These are phyloP conservation scores for Ophiostoma sp. DNA, from an alignment of 2,329 filamentous ascomycete species.

Conservation along the genomic window DNA sequence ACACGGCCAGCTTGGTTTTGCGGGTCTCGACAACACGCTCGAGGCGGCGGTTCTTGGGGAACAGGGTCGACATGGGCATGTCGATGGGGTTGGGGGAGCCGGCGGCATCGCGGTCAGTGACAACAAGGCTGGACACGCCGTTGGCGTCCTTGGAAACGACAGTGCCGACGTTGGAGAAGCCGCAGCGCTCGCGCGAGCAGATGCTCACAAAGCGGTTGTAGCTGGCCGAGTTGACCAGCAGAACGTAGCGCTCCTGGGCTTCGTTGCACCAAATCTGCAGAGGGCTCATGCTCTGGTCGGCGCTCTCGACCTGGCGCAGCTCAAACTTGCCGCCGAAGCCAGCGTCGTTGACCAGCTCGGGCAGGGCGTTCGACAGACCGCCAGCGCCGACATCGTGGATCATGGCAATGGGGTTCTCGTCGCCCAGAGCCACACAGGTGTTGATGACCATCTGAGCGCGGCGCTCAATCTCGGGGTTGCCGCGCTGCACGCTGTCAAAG, in stretches of 20 bases:
- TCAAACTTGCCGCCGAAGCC: conserved; percentile 88
- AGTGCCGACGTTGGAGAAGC: conserved; percentile 83
- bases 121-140: conserved; percentile 66
- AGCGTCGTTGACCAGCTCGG: conserved; percentile 87
- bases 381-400: conserved; percentile 97
- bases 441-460: conserved; percentile 98
- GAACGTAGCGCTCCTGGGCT: conserved; percentile 91
- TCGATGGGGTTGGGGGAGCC: conserved; percentile 77
- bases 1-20: conserved; percentile 61
- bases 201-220: conserved; percentile 71
- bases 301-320: conserved; percentile 86
- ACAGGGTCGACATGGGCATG: conserved; percentile 80
- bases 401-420: conserved; percentile 85
- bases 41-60: conserved; percentile 81
- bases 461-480: conserved; percentile 93
- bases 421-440: conserved; percentile 77
- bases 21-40: conserved; percentile 67
- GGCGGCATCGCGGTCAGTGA: conserved; percentile 74
- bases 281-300: conserved; percentile 87
- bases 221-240: conserved; percentile 75
- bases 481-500: conserved; percentile 94
- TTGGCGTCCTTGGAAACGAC: conserved; percentile 58
- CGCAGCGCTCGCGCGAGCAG: conserved; percentile 77
- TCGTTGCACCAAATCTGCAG: conserved; percentile 98
- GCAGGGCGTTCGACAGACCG: conserved; percentile 68